Base-by-base conservation (phyloP, 2,329 filamentous ascomycete species). In the Pestalotiopsis sp. region DNA sequence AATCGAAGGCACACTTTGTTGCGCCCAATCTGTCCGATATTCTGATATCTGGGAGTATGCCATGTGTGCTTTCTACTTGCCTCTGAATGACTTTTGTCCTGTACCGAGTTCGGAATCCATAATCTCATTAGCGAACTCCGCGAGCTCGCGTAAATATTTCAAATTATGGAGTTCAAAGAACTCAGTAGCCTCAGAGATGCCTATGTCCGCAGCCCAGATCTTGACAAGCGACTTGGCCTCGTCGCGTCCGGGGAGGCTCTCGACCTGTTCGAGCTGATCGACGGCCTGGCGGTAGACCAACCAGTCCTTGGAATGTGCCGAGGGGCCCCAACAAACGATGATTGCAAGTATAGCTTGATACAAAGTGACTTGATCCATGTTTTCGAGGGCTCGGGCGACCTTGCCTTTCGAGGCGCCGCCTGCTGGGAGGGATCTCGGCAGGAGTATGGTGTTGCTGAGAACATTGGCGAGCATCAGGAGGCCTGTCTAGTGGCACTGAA, bases 311-410 rank as follows among this genome's bases (percentile, higher is more conserved):
- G 81, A 80, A 70, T 85, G 82, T 4, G 79, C 83, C 31, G 76
- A 71, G 0, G 81, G 81, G 1, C 79, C 81, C 60, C 83, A 81
- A 38, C 80, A 76, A 23, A 84, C 71, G 12, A 86, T 79, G 72
- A 90, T 80, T 45, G 83, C 78, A 66, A 89, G 77, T 17, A 89
- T 74, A 67, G 84, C 83, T 72, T 90, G 86, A 69, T 84, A 86
- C 64, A 88, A 77, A 9, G 83, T 85, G 3, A 86, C 81, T 69
- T 86, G 86, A 67, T 89, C 87, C 9, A 86, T 81, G n/a, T 81
- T 79, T 3, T 75, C 74, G 20, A 88, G 72, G 0, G 74, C 69
- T 20, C 81, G 72, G 1, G 70, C 68, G 12, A 79, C 63, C 12
- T 52, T 72, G 3, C 52, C 62, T 6, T 25, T 52, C 12, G 72